Conservation (phyloP, 768 basidiomycete species). For the Chalciporus piperatus region DNA sequence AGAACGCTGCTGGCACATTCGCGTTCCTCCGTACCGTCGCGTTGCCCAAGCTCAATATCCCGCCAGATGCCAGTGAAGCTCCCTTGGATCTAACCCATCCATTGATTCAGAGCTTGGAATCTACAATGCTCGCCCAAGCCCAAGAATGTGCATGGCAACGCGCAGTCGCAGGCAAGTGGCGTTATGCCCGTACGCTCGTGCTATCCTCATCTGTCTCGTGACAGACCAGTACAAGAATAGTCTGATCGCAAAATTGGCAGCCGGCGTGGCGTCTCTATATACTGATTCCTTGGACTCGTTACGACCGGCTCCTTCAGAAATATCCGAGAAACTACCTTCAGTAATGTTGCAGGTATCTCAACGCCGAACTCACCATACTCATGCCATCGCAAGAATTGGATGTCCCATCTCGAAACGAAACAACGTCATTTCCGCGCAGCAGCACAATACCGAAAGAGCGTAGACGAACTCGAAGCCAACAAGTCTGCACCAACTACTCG, state of each 20-base stretch:
- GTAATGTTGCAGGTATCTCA: slow-evolving; percentile 36
- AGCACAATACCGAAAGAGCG: slow-evolving; percentile 82
- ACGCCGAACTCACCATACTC: slow-evolving; percentile 5
- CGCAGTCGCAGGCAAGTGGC: slow-evolving; percentile 67
- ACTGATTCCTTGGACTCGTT: slow-evolving; percentile 44
- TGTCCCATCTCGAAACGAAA: slow-evolving; percentile 81
- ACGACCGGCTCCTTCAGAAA: slow-evolving; percentile 41
- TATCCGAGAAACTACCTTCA: slow-evolving; percentile 50
- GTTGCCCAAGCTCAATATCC: slow-evolving; percentile 48
- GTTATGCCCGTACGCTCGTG: neutral
- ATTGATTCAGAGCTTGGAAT: slow-evolving; percentile 63
- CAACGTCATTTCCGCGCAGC: slow-evolving; percentile 83
- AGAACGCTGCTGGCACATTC: slow-evolving; percentile 76
- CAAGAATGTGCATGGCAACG: slow-evolving; percentile 98
- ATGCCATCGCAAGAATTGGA: slow-evolving; percentile 53
- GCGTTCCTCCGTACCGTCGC: slow-evolving; percentile 54
- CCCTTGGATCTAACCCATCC: slow-evolving; percentile 65
- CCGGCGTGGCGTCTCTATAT: slow-evolving; percentile 71
- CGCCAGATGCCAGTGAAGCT: slow-evolving; percentile 49
- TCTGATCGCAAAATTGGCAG: slow-evolving; percentile 78
- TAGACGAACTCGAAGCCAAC: slow-evolving; percentile 81
- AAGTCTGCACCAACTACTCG: slow-evolving; percentile 40
- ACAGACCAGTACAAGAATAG: slow-evolving; percentile 75
- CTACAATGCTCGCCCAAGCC: slow-evolving; percentile 87
- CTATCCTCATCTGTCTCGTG: neutral